Percentiles rank a stretch among this genome's conserved stretches.
phyloP scores from a whole-genome alignment of 2,329 filamentous ascomycete species.

The Fusarium algeriense region DNA sequence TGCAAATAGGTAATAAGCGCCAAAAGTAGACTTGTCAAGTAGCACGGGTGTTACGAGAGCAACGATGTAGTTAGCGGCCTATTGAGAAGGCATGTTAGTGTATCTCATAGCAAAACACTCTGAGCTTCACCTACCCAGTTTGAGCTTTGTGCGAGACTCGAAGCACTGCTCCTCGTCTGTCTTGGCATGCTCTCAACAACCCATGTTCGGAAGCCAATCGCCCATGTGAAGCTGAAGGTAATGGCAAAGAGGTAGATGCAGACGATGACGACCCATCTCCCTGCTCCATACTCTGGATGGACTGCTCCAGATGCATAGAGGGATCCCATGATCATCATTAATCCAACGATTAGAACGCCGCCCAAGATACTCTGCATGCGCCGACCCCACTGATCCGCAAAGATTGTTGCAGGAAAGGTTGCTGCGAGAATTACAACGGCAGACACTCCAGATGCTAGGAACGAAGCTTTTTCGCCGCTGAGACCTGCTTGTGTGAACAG shows the following conservation, averaged over 20 bases:
- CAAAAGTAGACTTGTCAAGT: conserved; percentile 55
- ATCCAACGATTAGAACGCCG: conserved; percentile 62
- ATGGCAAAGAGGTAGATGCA: conserved; percentile 63
- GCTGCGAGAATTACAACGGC: conserved; percentile 67
- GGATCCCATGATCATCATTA: conserved; percentile 66
- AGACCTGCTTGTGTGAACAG: conserved; percentile 72
- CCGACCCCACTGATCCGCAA: conserved; percentile 68
- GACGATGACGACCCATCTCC: conserved; percentile 64
- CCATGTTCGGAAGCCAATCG: conserved; percentile 65
- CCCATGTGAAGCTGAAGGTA: conserved; percentile 63
- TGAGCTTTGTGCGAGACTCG: conserved; percentile 64
- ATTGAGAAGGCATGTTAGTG: background rate
- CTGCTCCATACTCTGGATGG: conserved; percentile 52
- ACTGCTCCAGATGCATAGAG: conserved; percentile 61
- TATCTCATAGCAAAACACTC: accelerated
- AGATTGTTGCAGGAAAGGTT: conserved; percentile 66
- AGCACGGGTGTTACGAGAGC: conserved; percentile 59
- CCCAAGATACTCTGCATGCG: conserved; percentile 65
- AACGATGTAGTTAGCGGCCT: conserved; percentile 60
- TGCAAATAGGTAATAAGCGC: conserved; percentile 61
- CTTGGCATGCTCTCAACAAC: conserved; percentile 68
- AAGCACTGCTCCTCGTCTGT: conserved; percentile 66
- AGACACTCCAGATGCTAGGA: conserved; percentile 70
- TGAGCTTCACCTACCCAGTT: conserved; percentile 58
- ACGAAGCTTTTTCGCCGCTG: conserved; percentile 62